phyloP scores from a whole-genome alignment of 768 basidiomycete genomes.

The Lactarius tabidus region DNA sequence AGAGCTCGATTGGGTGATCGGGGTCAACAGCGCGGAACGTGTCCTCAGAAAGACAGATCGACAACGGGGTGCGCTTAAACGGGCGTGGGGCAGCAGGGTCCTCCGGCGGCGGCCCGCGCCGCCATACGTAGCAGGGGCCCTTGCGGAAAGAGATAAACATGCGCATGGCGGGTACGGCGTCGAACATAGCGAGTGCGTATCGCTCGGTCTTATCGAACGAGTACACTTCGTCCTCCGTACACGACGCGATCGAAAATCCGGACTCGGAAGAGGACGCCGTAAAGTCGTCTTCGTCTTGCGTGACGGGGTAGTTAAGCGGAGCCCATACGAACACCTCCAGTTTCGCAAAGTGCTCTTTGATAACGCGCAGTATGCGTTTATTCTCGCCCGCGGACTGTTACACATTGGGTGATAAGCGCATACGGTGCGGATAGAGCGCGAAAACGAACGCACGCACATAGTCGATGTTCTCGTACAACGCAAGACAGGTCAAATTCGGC shows the following conservation, averaged over 20 bases:
- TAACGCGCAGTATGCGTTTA: slow-evolving; percentile 17
- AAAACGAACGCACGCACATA: slow-evolving; percentile 19
- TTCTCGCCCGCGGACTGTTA: slow-evolving; percentile 21
- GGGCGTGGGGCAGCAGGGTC: background rate
- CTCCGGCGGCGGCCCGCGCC: background rate
- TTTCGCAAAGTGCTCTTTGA: slow-evolving; percentile 15
- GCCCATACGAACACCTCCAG: slow-evolving; percentile 24
- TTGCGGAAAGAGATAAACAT: slow-evolving; percentile 23
- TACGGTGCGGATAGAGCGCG: too few relatives aligned
- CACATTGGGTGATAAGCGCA: too few relatives aligned
- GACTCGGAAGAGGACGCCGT: slow-evolving; percentile 3
- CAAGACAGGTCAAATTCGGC: slow-evolving; percentile 17
- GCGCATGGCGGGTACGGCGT: slow-evolving; percentile 16
- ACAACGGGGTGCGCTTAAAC: slow-evolving; percentile 12
- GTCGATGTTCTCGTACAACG: slow-evolving; percentile 21
- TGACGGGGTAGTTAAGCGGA: slow-evolving; percentile 9
- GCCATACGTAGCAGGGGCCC: slow-evolving; percentile 16
- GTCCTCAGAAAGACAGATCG: background rate
- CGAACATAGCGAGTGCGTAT: slow-evolving; percentile 19
- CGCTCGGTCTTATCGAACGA: slow-evolving; percentile 20
- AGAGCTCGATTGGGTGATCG: slow-evolving; percentile 8
- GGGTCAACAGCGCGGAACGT: slow-evolving; percentile 19
- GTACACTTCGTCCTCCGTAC: slow-evolving; percentile 13
- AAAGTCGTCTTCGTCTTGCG: slow-evolving; percentile 11
- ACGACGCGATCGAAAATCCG: slow-evolving; percentile 21